Percentiles rank a stretch among this genome's conserved stretches.
Conservation (phyloP, 768 basidiomycete genomes). For the Phlebiopsis flavidoalba region DNA sequence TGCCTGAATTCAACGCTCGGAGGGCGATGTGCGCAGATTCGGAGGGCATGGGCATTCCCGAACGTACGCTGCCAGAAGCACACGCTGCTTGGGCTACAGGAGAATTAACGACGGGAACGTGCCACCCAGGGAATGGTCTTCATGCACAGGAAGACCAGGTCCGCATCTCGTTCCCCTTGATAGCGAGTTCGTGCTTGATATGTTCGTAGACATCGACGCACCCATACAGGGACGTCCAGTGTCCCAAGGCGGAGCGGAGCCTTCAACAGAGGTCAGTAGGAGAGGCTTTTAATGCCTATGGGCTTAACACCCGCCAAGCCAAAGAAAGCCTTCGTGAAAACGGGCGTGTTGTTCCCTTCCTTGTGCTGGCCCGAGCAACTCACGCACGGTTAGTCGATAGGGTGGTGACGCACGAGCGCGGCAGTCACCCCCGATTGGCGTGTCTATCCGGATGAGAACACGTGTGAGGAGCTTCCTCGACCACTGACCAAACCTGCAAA, state of each 20-base stretch:
- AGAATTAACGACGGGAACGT: slow-evolving; percentile 59
- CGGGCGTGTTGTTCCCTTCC: slow-evolving; percentile 38
- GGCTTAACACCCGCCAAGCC: slow-evolving; percentile 86
- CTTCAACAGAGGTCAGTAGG: slow-evolving; percentile 65
- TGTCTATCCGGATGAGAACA: no score
- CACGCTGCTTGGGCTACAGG: slow-evolving; percentile 87
- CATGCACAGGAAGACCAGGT: slow-evolving; percentile 91
- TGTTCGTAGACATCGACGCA: slow-evolving; percentile 73
- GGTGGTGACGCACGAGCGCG: slow-evolving; percentile 73
- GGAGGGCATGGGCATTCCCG: slow-evolving; percentile 91
- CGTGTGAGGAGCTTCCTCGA: no score
- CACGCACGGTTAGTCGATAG: slow-evolving; percentile 43
- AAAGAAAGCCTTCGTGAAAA: slow-evolving; percentile 82
- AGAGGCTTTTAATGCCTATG: slow-evolving; percentile 77
- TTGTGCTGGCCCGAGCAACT: neutral
- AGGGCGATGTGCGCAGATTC: slow-evolving; percentile 67
- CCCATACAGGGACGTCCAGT: slow-evolving; percentile 46
- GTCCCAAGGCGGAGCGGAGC: slow-evolving; percentile 39
- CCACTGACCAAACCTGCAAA: no score
- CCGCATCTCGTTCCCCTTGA: slow-evolving; percentile 5
- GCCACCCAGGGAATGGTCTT: slow-evolving; percentile 99
- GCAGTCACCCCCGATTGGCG: no score
- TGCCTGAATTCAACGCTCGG: slow-evolving; percentile 73
- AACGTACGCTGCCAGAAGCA: slow-evolving; percentile 77
- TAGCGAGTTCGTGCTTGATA: neutral